Evolutionary conservation across 1,139 yeast genomes (phyloP).

Genomic region (Lodderomyces elongisporus): DNA sequence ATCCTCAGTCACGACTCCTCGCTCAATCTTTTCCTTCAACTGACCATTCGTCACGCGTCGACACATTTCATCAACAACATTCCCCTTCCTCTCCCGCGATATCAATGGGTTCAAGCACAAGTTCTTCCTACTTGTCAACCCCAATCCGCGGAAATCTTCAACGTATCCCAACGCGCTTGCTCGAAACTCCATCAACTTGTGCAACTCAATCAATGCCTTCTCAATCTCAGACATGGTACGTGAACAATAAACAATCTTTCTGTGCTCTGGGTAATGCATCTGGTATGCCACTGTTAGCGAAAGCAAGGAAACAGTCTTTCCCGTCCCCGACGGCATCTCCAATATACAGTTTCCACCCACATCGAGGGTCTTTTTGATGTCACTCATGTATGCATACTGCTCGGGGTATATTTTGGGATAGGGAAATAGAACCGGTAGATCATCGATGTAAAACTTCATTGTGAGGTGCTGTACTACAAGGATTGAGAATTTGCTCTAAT

Average conservation of each 20-base stretch:
- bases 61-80: slow-evolving; percentile 92
- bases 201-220: slow-evolving; percentile 92
- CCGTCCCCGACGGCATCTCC: slow-evolving; percentile 99
- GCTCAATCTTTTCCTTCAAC: slow-evolving; percentile 60
- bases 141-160: slow-evolving; percentile 90
- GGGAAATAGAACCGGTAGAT: slow-evolving; percentile 93
- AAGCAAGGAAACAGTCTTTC: slow-evolving; percentile 87
- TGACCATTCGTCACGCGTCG: slow-evolving; percentile 92
- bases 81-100: slow-evolving; percentile 85
- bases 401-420: slow-evolving; percentile 97
- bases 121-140: slow-evolving; percentile 90
- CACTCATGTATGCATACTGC: slow-evolving; percentile 96
- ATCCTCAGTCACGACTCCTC: slow-evolving; percentile 50
- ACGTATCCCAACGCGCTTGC: slow-evolving; percentile 73
- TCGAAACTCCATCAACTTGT: slow-evolving; percentile 81
- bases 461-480: too few relatives aligned
- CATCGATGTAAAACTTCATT: slow-evolving; percentile 84
- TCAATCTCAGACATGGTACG: slow-evolving; percentile 99
- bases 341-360: slow-evolving; percentile 96
- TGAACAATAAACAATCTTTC: slow-evolving; percentile 93
- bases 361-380: slow-evolving; percentile 86
- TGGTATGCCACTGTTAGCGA: slow-evolving; percentile 94
- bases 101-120: slow-evolving; percentile 87
- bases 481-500: too few relatives aligned
- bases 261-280: slow-evolving; percentile 88